Conservation (phyloP, 345 rosid species). For the Carallia brachiata region DNA sequence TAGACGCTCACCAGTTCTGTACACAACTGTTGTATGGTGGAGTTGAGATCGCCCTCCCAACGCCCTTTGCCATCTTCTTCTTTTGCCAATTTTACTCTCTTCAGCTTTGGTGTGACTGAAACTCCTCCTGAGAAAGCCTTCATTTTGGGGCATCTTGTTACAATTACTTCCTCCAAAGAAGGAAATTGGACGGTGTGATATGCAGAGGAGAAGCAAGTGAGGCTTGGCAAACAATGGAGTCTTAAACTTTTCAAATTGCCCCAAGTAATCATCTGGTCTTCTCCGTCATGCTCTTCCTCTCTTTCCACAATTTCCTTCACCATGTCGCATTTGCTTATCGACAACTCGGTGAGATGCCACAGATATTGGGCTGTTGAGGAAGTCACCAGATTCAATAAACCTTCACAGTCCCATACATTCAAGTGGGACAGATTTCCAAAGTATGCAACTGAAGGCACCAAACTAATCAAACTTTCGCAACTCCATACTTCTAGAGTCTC, state of each 20-base stretch:
- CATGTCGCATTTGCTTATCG: constrained; percentile 12
- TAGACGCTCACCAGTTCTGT: neutral
- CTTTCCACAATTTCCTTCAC: constrained; percentile 14
- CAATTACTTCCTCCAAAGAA: neutral
- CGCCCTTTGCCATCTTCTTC: too few species aligned
- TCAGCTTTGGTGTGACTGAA: neutral
- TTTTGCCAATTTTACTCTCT: neutral
- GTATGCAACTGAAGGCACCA: constrained; percentile 12
- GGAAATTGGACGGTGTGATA: neutral
- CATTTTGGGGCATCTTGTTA: constrained; percentile 3
- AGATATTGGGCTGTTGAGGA: constrained; percentile 17
- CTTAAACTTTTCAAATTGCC: too few species aligned
- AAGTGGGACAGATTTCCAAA: constrained; percentile 16
- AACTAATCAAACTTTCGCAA: constrained; percentile 2
- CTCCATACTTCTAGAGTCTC: neutral
- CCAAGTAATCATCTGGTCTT: neutral
- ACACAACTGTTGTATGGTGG: neutral
- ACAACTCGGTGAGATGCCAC: constrained; percentile 10
- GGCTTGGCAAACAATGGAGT: neutral
- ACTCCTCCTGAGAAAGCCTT: neutral
- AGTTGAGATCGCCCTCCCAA: neutral
- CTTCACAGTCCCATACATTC: constrained; percentile 11
- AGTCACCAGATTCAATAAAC: constrained; percentile 3
- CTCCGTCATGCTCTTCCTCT: neutral
- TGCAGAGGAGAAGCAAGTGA: constrained; percentile 4